phyloP scores from a whole-genome alignment of 2,329 filamentous ascomycete genomes.

The Sporothrix mexicana region DNA sequence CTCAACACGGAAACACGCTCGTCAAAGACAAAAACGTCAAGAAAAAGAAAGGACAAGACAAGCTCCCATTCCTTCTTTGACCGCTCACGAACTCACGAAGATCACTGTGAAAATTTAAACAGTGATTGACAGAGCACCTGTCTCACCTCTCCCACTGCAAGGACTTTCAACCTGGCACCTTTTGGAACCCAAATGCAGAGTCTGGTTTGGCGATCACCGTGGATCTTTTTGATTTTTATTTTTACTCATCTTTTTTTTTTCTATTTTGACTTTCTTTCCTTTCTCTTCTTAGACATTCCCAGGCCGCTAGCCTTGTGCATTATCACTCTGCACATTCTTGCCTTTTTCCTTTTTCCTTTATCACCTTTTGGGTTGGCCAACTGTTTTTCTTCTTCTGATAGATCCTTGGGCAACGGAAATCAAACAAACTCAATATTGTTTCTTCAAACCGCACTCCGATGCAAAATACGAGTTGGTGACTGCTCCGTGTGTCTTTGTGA shows the following conservation, averaged over 20 bases:
- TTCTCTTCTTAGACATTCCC: neutral
- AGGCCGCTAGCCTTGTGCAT: neutral
- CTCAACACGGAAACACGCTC: slow-evolving; percentile 15
- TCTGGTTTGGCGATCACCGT: neutral
- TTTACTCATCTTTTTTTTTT: neutral
- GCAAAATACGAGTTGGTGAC: neutral
- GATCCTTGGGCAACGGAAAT: neutral
- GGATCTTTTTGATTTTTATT: neutral
- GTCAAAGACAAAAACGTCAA: neutral
- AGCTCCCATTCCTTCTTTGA: neutral
- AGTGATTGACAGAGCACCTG: neutral
- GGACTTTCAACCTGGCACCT: neutral
- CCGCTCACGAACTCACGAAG: neutral
- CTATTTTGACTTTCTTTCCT: neutral
- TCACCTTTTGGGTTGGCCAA: neutral
- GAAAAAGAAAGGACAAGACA: too few relatives aligned
- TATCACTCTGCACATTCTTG: neutral
- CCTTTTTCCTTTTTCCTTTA: neutral
- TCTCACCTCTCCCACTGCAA: slow-evolving; percentile 15
- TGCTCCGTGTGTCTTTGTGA: neutral
- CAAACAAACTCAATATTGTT: neutral
- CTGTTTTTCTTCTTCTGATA: neutral
- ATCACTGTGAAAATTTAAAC: neutral
- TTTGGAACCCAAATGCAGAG: neutral
- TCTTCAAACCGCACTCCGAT: neutral